A percentile compares a stretch with the other conserved stretches of the same genome.
These are phyloP conservation scores for Fonsecaea nubica DNA, from an alignment of 2,329 filamentous ascomycete species.

Conservation along the genomic window DNA sequence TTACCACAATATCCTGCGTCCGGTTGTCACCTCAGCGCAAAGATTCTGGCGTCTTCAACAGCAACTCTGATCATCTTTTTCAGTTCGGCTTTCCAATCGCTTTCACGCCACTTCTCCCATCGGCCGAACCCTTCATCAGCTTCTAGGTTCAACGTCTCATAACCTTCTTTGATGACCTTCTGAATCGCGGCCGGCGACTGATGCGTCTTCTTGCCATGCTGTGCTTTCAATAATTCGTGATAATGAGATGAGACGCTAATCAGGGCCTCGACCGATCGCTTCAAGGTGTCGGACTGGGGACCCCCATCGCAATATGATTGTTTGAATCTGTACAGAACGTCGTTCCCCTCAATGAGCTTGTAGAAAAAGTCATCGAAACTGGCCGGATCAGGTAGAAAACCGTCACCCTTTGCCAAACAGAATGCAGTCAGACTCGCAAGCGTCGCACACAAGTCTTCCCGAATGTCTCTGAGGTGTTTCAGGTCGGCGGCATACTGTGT, in stretches of 20 bases:
- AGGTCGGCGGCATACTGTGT: constrained; percentile 84
- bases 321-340: constrained; percentile 74
- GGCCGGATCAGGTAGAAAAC: constrained; percentile 84
- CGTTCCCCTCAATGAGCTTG: constrained; percentile 90
- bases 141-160: constrained; percentile 92
- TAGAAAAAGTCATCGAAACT: constrained; percentile 98
- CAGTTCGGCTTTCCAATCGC: constrained; percentile 73
- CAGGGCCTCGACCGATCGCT: constrained; percentile 77
- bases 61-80: constrained; percentile 85
- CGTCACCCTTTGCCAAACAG: constrained; percentile 84
- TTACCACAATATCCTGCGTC: background rate
- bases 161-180: constrained; percentile 92
- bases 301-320: constrained; percentile 61
- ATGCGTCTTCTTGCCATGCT: constrained; percentile 64
- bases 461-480: constrained; percentile 64
- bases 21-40: constrained; percentile 28
- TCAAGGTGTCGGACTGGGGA: constrained; percentile 45
- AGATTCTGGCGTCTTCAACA: constrained; percentile 69
- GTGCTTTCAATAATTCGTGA: constrained; percentile 72
- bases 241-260: constrained; percentile 85
- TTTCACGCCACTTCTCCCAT: constrained; percentile 86
- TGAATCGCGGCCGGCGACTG: constrained; percentile 79
- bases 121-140: constrained; percentile 83
- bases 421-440: constrained; percentile 84
- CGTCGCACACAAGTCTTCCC: constrained; percentile 72